Percentiles rank a stretch among this genome's conserved stretches.
Evolutionary conservation across 2,329 filamentous ascomycete genomes (phyloP).

Genomic region (Penicillium occitanis): DNA sequence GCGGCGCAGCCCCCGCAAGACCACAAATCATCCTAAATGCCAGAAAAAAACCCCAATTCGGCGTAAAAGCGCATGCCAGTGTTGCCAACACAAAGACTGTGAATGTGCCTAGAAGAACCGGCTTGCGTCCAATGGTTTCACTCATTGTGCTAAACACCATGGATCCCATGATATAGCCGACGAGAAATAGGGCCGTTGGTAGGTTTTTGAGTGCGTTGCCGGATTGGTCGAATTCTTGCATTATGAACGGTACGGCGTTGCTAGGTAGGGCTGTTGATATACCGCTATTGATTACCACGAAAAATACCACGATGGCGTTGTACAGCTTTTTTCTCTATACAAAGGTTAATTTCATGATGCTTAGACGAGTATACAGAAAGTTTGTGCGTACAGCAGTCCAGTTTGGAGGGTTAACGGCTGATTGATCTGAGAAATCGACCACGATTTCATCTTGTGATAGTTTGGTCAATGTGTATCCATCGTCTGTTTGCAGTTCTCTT

Average conservation of each 20-base stretch:
- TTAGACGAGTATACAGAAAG: slow-evolving; percentile 3
- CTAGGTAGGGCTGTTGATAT: slow-evolving; percentile 41
- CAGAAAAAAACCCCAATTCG: slow-evolving; percentile 35
- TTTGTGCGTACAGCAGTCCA: slow-evolving; percentile 29
- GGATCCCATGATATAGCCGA: slow-evolving; percentile 33
- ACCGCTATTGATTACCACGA: slow-evolving; percentile 40
- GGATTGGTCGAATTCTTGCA: slow-evolving; percentile 33
- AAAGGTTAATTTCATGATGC: not conserved
- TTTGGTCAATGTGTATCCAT: slow-evolving; percentile 26
- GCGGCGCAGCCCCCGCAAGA: slow-evolving; percentile 35
- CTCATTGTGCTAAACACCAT: slow-evolving; percentile 36
- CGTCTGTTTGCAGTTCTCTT: slow-evolving; percentile 7
- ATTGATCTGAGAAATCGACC: slow-evolving; percentile 31
- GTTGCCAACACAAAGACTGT: slow-evolving; percentile 30
- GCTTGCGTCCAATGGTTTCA: slow-evolving; percentile 34
- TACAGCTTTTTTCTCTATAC: slow-evolving; percentile 31
- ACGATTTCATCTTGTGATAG: slow-evolving; percentile 27
- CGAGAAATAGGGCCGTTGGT: slow-evolving; percentile 29
- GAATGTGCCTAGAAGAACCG: slow-evolving; percentile 41
- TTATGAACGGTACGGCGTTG: slow-evolving; percentile 40
- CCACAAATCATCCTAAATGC: slow-evolving; percentile 41
- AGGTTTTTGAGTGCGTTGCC: slow-evolving; percentile 30
- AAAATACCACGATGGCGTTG: slow-evolving; percentile 28
- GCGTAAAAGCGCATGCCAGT: slow-evolving; percentile 37
- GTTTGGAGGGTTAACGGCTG: slow-evolving; percentile 29